Percentiles rank a stretch among this genome's conserved stretches.
phyloP scores from a whole-genome alignment of 257 asterid genomes.

The Catharanthus roseus region DNA sequence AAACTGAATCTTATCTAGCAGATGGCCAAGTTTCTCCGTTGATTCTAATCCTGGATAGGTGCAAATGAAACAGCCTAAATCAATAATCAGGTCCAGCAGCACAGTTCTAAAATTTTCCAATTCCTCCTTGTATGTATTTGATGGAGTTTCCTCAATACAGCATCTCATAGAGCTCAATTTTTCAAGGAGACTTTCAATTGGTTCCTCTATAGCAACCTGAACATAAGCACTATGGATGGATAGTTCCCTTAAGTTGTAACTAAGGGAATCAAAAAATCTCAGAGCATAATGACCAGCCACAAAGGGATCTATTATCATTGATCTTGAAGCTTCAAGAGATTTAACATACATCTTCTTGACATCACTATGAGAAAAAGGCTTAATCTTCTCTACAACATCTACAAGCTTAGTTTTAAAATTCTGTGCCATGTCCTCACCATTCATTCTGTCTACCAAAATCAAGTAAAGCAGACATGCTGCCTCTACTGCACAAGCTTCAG shows the following conservation, averaged over 20 bases:
- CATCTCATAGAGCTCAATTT: neutral
- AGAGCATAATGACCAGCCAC: neutral
- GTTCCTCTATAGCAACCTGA: neutral
- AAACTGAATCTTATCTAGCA: neutral
- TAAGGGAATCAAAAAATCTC: neutral
- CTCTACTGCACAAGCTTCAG: neutral
- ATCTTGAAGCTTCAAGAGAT: neutral
- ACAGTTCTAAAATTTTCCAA: neutral
- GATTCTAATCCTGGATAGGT: neutral
- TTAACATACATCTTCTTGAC: neutral
- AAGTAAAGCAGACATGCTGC: neutral
- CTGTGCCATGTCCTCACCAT: neutral
- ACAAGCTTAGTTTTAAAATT: neutral
- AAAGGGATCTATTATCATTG: neutral
- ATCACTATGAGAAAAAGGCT: neutral
- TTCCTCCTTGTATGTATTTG: neutral
- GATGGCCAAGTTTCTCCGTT: neutral
- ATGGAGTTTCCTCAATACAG: neutral
- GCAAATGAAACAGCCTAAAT: neutral
- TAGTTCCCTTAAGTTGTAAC: neutral
- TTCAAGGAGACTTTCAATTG: neutral
- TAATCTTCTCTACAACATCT: neutral
- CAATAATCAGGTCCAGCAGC: neutral
- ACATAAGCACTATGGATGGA: neutral
- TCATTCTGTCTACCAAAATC: neutral